A percentile compares a stretch with the other conserved stretches of the same genome.
phyloP scores from a whole-genome alignment of 306 rosid genomes.

The Vigna angularis region DNA sequence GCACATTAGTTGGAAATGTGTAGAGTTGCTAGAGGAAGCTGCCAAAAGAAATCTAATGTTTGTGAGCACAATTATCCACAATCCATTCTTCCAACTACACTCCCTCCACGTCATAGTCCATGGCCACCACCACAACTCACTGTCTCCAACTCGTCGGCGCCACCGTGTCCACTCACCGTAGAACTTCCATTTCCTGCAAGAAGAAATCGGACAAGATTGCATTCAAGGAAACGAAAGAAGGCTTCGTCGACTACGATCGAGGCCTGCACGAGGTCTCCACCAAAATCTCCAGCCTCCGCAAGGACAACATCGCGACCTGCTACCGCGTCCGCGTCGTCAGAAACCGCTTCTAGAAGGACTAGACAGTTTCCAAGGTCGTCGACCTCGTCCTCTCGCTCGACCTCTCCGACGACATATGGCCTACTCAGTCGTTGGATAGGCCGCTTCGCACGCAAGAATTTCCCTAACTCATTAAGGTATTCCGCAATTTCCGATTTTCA shows the following conservation, averaged over 20 bases:
- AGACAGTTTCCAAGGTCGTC: conserved; percentile 81
- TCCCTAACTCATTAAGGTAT: conserved; percentile 76
- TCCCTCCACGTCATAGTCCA: conserved; percentile 17
- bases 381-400: conserved; percentile 55
- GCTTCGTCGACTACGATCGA: conserved; percentile 80
- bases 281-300: conserved; percentile 63
- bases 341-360: conserved; percentile 81
- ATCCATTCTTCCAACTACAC: conserved; percentile 16
- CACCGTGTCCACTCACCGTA: conserved; percentile 39
- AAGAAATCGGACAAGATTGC: conserved; percentile 49
- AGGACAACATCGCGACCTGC: conserved; percentile 62
- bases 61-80: background rate
- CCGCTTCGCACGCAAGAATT: conserved; percentile 86
- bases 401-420: conserved; percentile 67
- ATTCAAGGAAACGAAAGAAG: conserved; percentile 74
- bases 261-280: conserved; percentile 68
- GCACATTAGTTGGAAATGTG: no score
- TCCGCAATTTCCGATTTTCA: background rate
- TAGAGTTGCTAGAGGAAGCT: no score
- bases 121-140: conserved; percentile 54
- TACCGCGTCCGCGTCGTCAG: conserved; percentile 68
- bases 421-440: conserved; percentile 86
- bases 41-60: no score
- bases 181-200: conserved; percentile 37
- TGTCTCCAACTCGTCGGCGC: conserved; percentile 39